Evolutionary conservation across 2,329 filamentous ascomycete species (phyloP).

Genomic region (Tolypocladium sp.): DNA sequence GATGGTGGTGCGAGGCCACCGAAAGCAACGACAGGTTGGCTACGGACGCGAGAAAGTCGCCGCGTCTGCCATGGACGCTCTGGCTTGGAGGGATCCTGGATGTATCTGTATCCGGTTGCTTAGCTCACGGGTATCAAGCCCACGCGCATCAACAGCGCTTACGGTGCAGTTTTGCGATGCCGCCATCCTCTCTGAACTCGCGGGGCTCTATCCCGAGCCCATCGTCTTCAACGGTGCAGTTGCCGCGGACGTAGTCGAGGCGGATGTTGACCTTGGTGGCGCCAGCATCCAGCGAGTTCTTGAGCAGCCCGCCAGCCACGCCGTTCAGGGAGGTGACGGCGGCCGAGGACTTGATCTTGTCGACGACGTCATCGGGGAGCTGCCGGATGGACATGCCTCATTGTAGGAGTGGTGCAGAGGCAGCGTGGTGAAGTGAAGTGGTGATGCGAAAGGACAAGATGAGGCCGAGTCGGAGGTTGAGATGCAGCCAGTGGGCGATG

Average conservation of each 20-base stretch:
- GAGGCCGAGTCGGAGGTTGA: background rate
- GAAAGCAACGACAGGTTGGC: constrained; percentile 67
- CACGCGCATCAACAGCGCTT: constrained; percentile 19
- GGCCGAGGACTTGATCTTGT: constrained; percentile 80
- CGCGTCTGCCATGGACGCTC: constrained; percentile 55
- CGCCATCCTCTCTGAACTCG: constrained; percentile 65
- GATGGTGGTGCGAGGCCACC: constrained; percentile 61
- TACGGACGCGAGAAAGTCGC: constrained; percentile 70
- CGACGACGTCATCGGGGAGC: constrained; percentile 60
- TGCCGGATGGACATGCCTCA: constrained; percentile 53
- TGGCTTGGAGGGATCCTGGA: constrained; percentile 53
- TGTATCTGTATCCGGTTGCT: constrained; percentile 49
- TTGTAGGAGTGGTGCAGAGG: background rate
- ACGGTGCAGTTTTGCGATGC: constrained; percentile 68
- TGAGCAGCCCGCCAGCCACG: constrained; percentile 62
- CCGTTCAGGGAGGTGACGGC: constrained; percentile 64
- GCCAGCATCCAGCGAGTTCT: constrained; percentile 77
- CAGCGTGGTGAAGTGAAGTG: background rate
- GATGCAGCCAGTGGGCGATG: background rate
- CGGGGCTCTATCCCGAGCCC: constrained; percentile 64
- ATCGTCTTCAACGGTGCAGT: constrained; percentile 76
- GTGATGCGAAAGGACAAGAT: background rate
- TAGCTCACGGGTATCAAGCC: constrained; percentile 3
- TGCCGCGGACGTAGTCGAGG: constrained; percentile 67
- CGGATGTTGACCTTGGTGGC: constrained; percentile 60